Conservation (phyloP, 768 basidiomycete genomes). For the Termitomyces sp. region DNA sequence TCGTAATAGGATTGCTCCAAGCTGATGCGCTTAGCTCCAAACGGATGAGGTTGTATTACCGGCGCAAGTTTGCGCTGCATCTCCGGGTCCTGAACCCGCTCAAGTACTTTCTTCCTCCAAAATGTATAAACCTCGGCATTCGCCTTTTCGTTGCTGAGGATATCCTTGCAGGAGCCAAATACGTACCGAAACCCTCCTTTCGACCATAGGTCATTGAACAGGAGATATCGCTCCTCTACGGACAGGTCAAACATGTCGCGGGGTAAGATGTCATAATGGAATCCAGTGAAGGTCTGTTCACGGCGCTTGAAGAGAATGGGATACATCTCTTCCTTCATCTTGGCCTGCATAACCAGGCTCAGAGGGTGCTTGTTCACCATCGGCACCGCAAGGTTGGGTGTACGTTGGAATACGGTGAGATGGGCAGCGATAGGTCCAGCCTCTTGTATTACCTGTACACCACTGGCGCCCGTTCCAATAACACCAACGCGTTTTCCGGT, state of each 20-base stretch:
- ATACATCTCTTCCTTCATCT: constrained; percentile 15
- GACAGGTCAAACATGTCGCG: constrained; percentile 11
- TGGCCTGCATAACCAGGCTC: constrained; percentile 6
- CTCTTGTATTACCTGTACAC: constrained; percentile 22
- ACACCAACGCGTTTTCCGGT: constrained; percentile 20
- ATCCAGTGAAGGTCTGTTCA: constrained; percentile 16
- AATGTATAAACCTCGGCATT: constrained; percentile 19
- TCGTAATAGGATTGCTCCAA: constrained; percentile 19
- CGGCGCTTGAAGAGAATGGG: constrained; percentile 16
- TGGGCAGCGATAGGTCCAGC: constrained; percentile 14
- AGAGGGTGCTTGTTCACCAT: constrained; percentile 18
- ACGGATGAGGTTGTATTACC: constrained; percentile 15
- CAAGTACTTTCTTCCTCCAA: constrained; percentile 19
- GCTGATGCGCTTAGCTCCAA: constrained; percentile 18
- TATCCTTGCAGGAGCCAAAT: constrained; percentile 13
- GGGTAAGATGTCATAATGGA: constrained; percentile 4
- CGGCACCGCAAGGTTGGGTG: constrained; percentile 19
- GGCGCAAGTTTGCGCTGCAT: constrained; percentile 21
- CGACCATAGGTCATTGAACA: constrained; percentile 17
- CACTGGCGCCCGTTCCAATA: constrained; percentile 22
- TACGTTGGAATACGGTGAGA: constrained; percentile 24
- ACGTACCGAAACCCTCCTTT: constrained; percentile 18
- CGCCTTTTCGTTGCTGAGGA: constrained; percentile 10
- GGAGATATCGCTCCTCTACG: constrained; percentile 17
- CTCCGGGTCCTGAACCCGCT: constrained; percentile 14